Evolutionary conservation across 257 asterid genomes (phyloP).

Genomic region (Solanum chilense): DNA sequence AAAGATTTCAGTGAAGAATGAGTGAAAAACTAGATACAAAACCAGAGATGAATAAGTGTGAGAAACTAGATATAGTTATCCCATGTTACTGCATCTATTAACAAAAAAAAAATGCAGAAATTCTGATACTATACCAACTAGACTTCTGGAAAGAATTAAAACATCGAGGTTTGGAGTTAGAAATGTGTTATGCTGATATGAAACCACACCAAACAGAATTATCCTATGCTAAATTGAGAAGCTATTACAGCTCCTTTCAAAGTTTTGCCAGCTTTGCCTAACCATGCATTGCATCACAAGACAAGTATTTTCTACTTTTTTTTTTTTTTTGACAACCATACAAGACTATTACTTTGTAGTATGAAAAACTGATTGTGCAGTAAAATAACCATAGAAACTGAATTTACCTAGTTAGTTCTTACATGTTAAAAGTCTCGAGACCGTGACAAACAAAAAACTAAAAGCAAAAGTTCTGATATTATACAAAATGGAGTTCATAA

Average conservation of each 20-base stretch:
- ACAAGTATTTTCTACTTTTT: not conserved
- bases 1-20: not conserved
- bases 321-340: not conserved
- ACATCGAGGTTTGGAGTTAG: not conserved
- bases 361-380: not conserved
- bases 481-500: not conserved
- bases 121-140: not conserved
- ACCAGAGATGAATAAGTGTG: not conserved
- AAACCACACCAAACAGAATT: not conserved
- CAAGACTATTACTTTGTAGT: not conserved
- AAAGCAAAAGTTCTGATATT: not conserved
- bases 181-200: not conserved
- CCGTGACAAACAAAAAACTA: not conserved
- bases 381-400: not conserved
- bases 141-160: not conserved
- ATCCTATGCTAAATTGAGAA: not conserved
- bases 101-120: not conserved
- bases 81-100: not conserved
- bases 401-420: not conserved
- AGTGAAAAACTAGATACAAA: not conserved
- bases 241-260: constrained; percentile 51
- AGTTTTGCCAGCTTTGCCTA: constrained; percentile 97
- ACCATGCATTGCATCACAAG: not conserved
- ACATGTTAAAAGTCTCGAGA: not conserved
- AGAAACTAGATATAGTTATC: not conserved